A percentile compares a stretch with the other conserved stretches of the same genome.
Conservation (phyloP, 306 rosid species). For the Carpinus fangiana region DNA sequence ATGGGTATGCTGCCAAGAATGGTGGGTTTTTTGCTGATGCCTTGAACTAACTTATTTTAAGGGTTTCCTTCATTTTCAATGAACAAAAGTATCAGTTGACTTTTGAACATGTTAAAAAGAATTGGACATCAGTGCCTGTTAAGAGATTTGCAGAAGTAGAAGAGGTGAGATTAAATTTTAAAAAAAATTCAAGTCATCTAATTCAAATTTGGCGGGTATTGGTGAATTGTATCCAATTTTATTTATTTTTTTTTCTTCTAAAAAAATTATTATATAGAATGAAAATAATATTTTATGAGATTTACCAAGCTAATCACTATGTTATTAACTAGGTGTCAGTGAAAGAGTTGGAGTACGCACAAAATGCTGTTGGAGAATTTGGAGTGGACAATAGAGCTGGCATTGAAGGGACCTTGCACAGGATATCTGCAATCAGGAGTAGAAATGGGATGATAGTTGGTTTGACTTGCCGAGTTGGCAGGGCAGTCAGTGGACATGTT, state of each 20-base stretch:
- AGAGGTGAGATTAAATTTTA: neutral
- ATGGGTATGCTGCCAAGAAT: neutral
- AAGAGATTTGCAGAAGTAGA: neutral
- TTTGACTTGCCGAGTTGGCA: conserved; percentile 71
- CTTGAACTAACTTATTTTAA: neutral
- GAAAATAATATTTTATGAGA: neutral
- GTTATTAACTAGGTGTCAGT: conserved; percentile 55
- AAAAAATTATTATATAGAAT: neutral
- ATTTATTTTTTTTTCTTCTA: neutral
- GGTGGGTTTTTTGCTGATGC: neutral
- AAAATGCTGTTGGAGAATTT: conserved; percentile 65
- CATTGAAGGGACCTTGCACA: conserved; percentile 72
- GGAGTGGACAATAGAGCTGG: conserved; percentile 77
- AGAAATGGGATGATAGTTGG: conserved; percentile 61
- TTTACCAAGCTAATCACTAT: neutral
- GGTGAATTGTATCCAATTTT: neutral
- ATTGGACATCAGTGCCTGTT: neutral
- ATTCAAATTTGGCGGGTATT: neutral
- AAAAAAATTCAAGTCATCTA: neutral
- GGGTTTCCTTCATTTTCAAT: neutral
- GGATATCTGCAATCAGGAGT: conserved; percentile 71
- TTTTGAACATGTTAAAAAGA: neutral
- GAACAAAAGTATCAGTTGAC: neutral
- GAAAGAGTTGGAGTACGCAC: conserved; percentile 65
- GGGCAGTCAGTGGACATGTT: conserved; percentile 61